A percentile compares a stretch with the other conserved stretches of the same genome.
These are phyloP conservation scores for Penicillium expansum DNA, from an alignment of 2,329 filamentous ascomycete genomes.

Conservation along the genomic window DNA sequence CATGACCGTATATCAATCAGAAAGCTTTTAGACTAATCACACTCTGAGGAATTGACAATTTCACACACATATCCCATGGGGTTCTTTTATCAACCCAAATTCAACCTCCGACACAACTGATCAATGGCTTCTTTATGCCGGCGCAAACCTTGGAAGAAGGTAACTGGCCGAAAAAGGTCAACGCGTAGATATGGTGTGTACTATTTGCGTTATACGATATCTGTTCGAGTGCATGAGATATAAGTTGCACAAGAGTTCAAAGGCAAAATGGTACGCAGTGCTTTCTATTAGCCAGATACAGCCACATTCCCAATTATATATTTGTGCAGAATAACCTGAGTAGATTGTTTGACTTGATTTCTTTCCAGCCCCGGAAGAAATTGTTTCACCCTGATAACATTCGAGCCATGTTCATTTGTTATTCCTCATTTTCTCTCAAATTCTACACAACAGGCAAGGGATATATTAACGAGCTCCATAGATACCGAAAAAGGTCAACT, in stretches of 20 bases:
- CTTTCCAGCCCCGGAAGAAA: neutral
- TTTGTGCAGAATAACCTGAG: too few relatives aligned
- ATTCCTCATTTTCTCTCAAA: neutral
- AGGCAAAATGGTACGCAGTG: neutral
- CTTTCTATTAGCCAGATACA: neutral
- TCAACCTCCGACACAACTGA: too few relatives aligned
- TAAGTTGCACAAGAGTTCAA: neutral
- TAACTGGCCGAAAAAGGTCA: neutral
- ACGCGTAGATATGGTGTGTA: neutral
- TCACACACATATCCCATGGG: neutral
- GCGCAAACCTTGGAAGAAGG: too few relatives aligned
- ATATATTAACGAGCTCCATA: neutral
- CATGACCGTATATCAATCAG: neutral
- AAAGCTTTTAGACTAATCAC: neutral
- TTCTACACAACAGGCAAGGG: neutral
- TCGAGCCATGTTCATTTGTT: neutral
- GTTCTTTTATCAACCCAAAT: neutral
- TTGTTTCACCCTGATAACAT: neutral
- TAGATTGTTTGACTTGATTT: neutral
- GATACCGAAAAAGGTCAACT: neutral
- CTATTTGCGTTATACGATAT: neutral
- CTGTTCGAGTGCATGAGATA: too few relatives aligned
- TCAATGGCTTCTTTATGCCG: too few relatives aligned
- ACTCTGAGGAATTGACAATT: neutral
- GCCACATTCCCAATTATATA: neutral